Evolutionary conservation across 2,329 filamentous ascomycete genomes (phyloP).

Genomic region (Byssochlamys sp.): DNA sequence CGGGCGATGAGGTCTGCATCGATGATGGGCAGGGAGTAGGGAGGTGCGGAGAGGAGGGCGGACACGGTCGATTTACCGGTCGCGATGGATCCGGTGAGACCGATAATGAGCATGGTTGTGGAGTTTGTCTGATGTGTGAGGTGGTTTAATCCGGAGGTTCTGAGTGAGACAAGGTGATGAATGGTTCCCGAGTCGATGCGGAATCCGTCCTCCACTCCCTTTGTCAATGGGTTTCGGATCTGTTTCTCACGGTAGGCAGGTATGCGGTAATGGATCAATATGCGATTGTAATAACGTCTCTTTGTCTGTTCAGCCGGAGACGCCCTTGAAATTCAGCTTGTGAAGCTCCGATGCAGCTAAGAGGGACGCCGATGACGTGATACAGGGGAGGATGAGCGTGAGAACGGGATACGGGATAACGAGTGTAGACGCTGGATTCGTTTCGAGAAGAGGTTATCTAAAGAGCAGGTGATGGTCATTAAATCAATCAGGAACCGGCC

Average conservation of each 20-base stretch:
- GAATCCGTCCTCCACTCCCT: neutral
- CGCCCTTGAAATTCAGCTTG: neutral
- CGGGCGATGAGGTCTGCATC: conserved; percentile 89
- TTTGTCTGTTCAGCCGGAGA: neutral
- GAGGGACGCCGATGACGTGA: neutral
- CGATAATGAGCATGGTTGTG: conserved; percentile 73
- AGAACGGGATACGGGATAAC: neutral
- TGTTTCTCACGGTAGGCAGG: neutral
- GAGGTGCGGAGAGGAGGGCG: conserved; percentile 64
- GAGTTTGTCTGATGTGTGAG: neutral
- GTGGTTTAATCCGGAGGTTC: neutral
- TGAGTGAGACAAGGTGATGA: neutral
- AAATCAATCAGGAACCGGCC: neutral
- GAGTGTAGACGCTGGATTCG: neutral
- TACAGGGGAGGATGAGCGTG: neutral
- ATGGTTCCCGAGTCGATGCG: neutral
- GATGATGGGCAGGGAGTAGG: conserved; percentile 80
- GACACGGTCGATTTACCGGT: conserved; percentile 98
- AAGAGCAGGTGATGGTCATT: neutral
- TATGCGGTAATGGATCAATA: neutral
- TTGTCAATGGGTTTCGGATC: neutral
- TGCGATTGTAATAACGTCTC: neutral
- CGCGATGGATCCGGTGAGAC: conserved; percentile 91
- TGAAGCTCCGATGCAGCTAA: neutral
- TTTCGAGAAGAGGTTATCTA: neutral